Base-by-base conservation (phyloP, 78 protist species). In the Bodo saltans region DNA sequence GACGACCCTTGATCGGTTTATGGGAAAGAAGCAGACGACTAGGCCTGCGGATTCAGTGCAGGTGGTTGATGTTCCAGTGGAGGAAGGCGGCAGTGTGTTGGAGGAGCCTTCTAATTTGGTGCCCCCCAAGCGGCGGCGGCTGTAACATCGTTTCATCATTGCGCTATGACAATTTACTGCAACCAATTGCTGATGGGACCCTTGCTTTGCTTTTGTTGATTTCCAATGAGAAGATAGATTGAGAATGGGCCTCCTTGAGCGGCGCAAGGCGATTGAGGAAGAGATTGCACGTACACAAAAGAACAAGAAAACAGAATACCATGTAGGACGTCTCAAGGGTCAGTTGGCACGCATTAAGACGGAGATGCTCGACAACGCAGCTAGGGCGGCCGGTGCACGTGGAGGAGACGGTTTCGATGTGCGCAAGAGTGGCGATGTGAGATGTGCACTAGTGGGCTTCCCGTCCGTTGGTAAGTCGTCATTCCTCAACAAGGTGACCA, bases 231-330 rank as follows among this genome's bases (percentile, higher is more conserved):
- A n/a, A n/a, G n/a, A n/a, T n/a, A n/a, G n/a, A n/a, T n/a, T n/a
- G n/a, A n/a, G n/a, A n/a, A 87, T 87, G 90, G 90, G 90, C 0
- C 79, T 89, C 67, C 42, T 71, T 11, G 92, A 89, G 47, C 69
- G 72, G 81, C 90, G 90, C 74, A 90, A 90, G 83, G 93, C 90
- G 21, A 86, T 92, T 68, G 95, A 92, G 69, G 90, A 92, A 39
- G 95, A 92, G 94, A 96, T 96, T 93, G 91, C 90, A 38, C 76
- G 97, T 32, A 97, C 99, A 0, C 99, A 98, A 93, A 92, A 94
- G 85, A 98, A 98, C 93, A 98, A 98, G 85, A 97, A 97, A 30
- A 97, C 99, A 26, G 37, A 74, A 12, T 33, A 42, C 68, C 97
- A 96, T 83, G 75, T 96, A 33, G 96, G 98, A 42, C 80, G 81